Base-by-base conservation (phyloP, 441 rosid species). In the Oxalis stricta region DNA sequence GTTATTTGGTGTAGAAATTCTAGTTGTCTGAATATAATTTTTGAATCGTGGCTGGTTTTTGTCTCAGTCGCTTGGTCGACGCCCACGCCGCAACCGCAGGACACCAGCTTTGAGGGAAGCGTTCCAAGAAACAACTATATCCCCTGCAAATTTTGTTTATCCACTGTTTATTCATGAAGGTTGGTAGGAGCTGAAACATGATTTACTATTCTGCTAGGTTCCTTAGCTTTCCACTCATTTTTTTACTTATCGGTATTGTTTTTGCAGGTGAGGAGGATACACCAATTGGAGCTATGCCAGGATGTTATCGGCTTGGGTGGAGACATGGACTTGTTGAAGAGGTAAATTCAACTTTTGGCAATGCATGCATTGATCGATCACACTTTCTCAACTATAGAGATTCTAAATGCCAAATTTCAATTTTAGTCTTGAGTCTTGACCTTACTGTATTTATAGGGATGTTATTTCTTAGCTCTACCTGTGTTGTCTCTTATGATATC, bases 251-350 rank as follows among this genome's bases (percentile, higher is more conserved):
- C 52, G 29, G 31, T 47, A 41, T 46, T 10, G n/a, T 13, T 52
- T 36, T 56, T 62, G 49, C 65, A 82, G 97, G 97, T 44, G 88
- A 77, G 64, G 92, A 89, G 48, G 98, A 89, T 51, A 71, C 91
- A 1, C 97, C 94, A 33, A 89, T 89, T 64, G 94, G 98, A 64
- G 98, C 98, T 24, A 89, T 89, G 98, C 98, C 96, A 5, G 94
- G 98, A 52, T 89, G 96, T 61, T 85, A 76, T 23, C 79, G 97
- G 66, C 95, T 89, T 63, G 95, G 97, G n/a, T 89, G 97, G 98
- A 78, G 96, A 56, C 86, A 76, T 60, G 98, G 98, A 4, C 94
- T 89, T 10, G 58, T 89, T 23, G 62, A 80, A 64, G 93, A 89
- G 89, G 94, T 89, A 51, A 47, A 46, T 56, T 18, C 1, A 37